A percentile compares a stretch with the other conserved stretches of the same genome.
phyloP scores from a whole-genome alignment of 805 yeast species.

The Barnettozyma siamensis region DNA sequence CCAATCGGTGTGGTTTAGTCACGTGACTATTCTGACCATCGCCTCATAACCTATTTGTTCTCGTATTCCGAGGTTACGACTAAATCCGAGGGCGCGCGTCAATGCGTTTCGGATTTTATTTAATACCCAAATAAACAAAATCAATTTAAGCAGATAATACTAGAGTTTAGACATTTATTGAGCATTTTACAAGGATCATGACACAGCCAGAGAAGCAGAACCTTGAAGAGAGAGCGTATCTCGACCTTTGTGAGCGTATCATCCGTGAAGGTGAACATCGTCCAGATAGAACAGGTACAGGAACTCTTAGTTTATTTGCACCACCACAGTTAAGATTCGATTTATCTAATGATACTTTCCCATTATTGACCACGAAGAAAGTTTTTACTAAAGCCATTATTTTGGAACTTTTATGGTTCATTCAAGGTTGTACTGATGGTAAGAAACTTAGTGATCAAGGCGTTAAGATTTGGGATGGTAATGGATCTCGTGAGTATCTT shows the following conservation, averaged over 20 bases:
- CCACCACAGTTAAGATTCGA: constrained; percentile 93
- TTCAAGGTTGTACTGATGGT: constrained; percentile 86
- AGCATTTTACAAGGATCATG: no score
- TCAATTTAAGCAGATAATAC: no score
- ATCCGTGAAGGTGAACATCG: constrained; percentile 83
- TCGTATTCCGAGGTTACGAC: no score
- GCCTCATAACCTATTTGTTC: no score
- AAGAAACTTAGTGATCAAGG: constrained; percentile 72
- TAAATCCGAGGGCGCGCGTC: no score
- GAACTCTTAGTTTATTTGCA: constrained; percentile 84
- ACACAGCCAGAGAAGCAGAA: constrained; percentile 12
- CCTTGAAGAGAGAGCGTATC: constrained; percentile 75
- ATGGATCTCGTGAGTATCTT: constrained; percentile 87
- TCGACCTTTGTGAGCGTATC: constrained; percentile 73
- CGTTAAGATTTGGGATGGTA: constrained; percentile 98
- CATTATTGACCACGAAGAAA: constrained; percentile 86
- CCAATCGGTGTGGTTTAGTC: no score
- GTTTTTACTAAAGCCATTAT: constrained; percentile 88
- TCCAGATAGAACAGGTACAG: constrained; percentile 97
- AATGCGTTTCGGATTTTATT: no score
- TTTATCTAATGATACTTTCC: constrained; percentile 67
- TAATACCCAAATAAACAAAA: no score
- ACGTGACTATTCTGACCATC: no score
- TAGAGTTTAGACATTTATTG: no score
- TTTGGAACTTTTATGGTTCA: constrained; percentile 89